Base-by-base conservation (phyloP, 2,329 filamentous ascomycete genomes). In the Aschersonia sp. region DNA sequence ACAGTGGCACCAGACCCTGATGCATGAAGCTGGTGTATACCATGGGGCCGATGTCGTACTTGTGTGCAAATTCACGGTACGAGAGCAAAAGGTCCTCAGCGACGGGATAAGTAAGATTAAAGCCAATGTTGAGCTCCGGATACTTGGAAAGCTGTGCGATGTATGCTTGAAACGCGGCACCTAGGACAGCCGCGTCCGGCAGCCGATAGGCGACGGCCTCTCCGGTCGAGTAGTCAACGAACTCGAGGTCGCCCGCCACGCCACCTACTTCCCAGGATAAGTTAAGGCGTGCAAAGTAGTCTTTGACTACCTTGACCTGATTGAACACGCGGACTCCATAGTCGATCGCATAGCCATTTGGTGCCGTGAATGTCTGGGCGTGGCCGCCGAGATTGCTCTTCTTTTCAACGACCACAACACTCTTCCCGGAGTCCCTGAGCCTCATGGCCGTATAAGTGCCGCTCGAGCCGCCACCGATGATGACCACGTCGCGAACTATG, bases 401-500 rank as follows among this genome's bases (percentile, higher is more conserved):
- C 46, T 59, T 59, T 50, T 73, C 70, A 39, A 71, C 51, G 1
- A 72, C 53, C 3, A 63, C 56, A 22, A 70, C 57, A 4, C 50
- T 63, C 37, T 64, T 59, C 40, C 61, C 60, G 41, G 56, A 47
- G 37, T 71, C 60, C 11, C 61, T 57, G 9, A 72, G 58, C 7
- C 53, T 45, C 42, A 69, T 60, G 5, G 68, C 66, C 10, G 64
- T 57, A 50, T 68, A 64, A 0, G 63, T 66, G 10, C 69, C 68
- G 9, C 57, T 52, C 1, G 64, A 57, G 29, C 69, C 69, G 5
- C 68, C 68, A 35, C 69, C 69, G 43, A 72, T 63, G 50, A 72
- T 51, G 31, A 49, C 52, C 30, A 58, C 51, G 29, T 58, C 55
- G 37, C 48, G 43, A 22, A 11, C 11, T 11, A 45, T 45, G 44